A percentile compares a stretch with the other conserved stretches of the same genome.
phyloP scores from a whole-genome alignment of 2,329 filamentous ascomycete genomes.

The Trichophyton simii region DNA sequence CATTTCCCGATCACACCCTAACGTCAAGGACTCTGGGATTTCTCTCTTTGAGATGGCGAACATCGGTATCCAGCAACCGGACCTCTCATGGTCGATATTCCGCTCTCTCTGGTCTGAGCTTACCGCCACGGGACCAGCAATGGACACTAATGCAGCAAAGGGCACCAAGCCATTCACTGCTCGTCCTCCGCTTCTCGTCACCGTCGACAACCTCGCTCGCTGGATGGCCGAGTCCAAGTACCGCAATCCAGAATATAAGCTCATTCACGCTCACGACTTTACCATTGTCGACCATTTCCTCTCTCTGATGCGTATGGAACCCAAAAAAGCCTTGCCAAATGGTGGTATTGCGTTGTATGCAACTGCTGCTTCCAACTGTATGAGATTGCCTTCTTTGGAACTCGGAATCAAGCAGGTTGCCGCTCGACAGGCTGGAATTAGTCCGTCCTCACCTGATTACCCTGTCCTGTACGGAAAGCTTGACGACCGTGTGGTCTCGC shows the following conservation, averaged over 20 bases:
- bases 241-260: conserved; percentile 54
- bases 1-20: conserved; percentile 43
- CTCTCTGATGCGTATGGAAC: conserved; percentile 44
- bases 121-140: conserved; percentile 36
- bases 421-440: conserved; percentile 30
- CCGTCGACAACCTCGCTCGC: conserved; percentile 67
- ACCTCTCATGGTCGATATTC: conserved; percentile 70
- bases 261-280: conserved; percentile 78
- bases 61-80: conserved; percentile 58
- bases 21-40: conserved; percentile 46
- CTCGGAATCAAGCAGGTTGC: conserved; percentile 47
- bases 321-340: conserved; percentile 42
- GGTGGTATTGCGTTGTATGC: conserved; percentile 69
- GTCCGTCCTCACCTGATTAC: conserved; percentile 28
- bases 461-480: conserved; percentile 39
- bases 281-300: conserved; percentile 62
- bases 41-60: conserved; percentile 57
- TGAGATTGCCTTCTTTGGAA: conserved; percentile 52
- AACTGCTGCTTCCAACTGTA: conserved; percentile 59
- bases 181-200: conserved; percentile 56
- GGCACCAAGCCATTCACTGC: conserved; percentile 29
- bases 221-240: conserved; percentile 71
- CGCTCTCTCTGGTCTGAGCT: conserved; percentile 72
- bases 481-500: conserved; percentile 42
- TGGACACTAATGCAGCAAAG: conserved; percentile 24